These are phyloP conservation scores for Anethum foeniculum DNA, from an alignment of 140 eudicot genomes.

Conservation along the genomic window DNA sequence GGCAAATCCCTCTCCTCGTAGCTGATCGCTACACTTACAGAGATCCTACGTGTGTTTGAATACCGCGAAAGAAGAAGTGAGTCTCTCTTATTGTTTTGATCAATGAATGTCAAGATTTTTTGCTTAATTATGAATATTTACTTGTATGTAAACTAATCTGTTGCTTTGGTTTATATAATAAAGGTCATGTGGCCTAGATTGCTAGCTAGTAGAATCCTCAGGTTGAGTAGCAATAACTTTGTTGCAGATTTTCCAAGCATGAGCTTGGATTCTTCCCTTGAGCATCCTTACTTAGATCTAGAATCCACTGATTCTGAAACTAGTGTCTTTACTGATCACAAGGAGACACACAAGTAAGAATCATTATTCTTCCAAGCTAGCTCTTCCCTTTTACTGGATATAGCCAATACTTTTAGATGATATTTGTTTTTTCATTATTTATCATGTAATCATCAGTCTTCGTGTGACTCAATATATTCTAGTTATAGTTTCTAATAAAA, in stretches of 20 bases:
- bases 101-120: background rate
- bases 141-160: background rate
- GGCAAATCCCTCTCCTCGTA: background rate
- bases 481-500: background rate
- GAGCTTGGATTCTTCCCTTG: slow-evolving; percentile 10
- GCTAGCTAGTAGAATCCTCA: slow-evolving; percentile 15
- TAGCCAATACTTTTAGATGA: too few species aligned
- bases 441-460: background rate
- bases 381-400: too few species aligned
- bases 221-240: slow-evolving; percentile 14
- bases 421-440: too few species aligned
- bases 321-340: background rate
- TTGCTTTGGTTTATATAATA: background rate
- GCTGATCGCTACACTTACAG: background rate
- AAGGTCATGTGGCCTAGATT: slow-evolving; percentile 19
- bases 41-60: background rate
- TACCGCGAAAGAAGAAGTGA: slow-evolving; percentile 4
- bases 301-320: background rate
- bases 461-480: background rate
- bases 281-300: slow-evolving; percentile 5
- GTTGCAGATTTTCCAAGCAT: slow-evolving; percentile 13
- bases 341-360: slow-evolving; percentile 17
- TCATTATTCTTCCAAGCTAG: background rate
- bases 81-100: background rate
- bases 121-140: background rate